These are phyloP conservation scores for Epichloe baconii DNA, from an alignment of 2,329 filamentous ascomycete genomes.

Conservation along the genomic window DNA sequence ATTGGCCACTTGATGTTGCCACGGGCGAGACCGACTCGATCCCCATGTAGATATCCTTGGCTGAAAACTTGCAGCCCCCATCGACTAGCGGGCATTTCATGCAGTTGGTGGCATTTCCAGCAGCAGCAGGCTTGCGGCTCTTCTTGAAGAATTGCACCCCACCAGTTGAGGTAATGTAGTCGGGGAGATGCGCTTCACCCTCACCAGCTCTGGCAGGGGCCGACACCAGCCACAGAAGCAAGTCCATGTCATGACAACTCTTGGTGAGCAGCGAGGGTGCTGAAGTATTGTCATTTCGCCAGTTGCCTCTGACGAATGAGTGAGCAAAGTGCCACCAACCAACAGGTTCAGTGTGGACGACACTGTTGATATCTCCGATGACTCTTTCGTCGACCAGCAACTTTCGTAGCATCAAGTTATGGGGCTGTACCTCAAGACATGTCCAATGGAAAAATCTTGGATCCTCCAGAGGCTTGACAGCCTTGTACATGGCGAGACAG, in stretches of 20 bases:
- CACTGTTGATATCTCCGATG: conserved; percentile 72
- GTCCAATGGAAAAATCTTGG: conserved; percentile 75
- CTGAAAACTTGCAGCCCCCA: conserved; percentile 68
- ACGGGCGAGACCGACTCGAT: conserved; percentile 43
- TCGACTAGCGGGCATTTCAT: conserved; percentile 57
- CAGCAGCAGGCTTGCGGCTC: conserved; percentile 59
- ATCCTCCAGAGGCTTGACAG: conserved; percentile 28
- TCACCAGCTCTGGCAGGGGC: conserved; percentile 42
- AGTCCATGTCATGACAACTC: conserved; percentile 91
- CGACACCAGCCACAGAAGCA: conserved; percentile 81
- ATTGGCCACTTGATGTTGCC: conserved; percentile 71
- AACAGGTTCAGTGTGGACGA: conserved; percentile 88
- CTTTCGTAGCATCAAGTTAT: conserved; percentile 74
- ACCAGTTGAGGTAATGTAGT: conserved; percentile 62
- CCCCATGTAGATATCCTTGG: conserved; percentile 67
- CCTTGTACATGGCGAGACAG: conserved; percentile 60
- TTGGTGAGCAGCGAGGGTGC: conserved; percentile 82
- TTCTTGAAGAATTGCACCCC: conserved; percentile 66
- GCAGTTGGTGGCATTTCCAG: conserved; percentile 75
- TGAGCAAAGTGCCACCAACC: conserved; percentile 95
- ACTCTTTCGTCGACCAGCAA: conserved; percentile 61
- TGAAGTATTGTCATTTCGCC: conserved; percentile 67
- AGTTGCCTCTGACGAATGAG: conserved; percentile 86
- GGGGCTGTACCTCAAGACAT: conserved; percentile 85
- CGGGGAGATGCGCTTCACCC: conserved; percentile 55